Base-by-base conservation (phyloP, 2,329 filamentous ascomycete species). In the Eutypella sp. region DNA sequence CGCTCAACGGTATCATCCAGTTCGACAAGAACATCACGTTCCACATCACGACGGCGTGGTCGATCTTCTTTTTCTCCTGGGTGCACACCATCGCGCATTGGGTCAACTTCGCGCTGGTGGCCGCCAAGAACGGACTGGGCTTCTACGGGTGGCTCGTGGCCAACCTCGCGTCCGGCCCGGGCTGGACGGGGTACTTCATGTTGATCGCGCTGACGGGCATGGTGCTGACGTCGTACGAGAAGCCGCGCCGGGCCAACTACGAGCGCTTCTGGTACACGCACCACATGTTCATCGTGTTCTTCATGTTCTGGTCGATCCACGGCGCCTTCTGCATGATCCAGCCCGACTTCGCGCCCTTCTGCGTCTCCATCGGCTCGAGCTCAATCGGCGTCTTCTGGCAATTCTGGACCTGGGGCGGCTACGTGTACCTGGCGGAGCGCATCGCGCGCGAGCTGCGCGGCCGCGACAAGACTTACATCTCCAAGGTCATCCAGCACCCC, bases 181-280 rank as follows among this genome's bases (percentile, higher is more conserved):
- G 89, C 52, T 93, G 88, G 89, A 87, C 85, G 34, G 89, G 89
- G 48, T 92, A 92, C 61, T 75, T 92, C 52, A 92, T 95, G 89
- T 71, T 93, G 53, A 74, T 86, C 47, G 79, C 84, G 8, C 70
- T 95, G 41, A 89, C 87, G 75, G 81, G 82, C 42, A 93, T 95
- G 77, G 84, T 86, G 3, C 59, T 82, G 22, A 93, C 88, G 0
- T 89, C 87, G 8, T 72, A 87, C 13, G 87, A 92, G 69, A 88
- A 87, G 71, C 81, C 82, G 9, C 79, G 87, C 42, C 81, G 87
- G 44, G 84, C 85, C 50, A 91, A 93, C 70, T 92, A 89, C 64
- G 88, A 92, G 66, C 85, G 87, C 22, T 95, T 93, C 74, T 95
- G 89, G 88, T 91, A 90, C 66, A 89, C 85, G 2, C 88, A 95